phyloP scores from a whole-genome alignment of 75 land plant species.

The Pinus taeda region DNA sequence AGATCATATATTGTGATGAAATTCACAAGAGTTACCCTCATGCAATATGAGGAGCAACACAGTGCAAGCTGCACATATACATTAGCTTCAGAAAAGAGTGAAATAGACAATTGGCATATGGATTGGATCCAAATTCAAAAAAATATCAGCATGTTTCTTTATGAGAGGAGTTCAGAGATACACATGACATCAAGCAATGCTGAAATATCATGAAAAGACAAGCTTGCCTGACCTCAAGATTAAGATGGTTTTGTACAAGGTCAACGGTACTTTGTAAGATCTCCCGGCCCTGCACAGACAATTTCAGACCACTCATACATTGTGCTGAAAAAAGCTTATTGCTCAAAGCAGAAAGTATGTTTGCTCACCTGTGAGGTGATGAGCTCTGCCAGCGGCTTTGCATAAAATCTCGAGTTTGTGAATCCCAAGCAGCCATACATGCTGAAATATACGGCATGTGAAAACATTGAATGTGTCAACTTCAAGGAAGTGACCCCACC shows the following conservation, averaged over 20 bases:
- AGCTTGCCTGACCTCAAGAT: constrained; percentile 67
- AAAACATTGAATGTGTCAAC: background rate
- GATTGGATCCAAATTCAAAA: background rate
- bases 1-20: too few species aligned
- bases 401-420: constrained; percentile 94
- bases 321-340: background rate
- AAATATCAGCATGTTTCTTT: background rate
- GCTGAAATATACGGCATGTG: constrained; percentile 32
- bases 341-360: background rate
- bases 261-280: constrained; percentile 96
- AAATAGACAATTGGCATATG: background rate
- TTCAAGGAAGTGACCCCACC: background rate
- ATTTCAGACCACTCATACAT: background rate
- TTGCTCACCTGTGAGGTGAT: constrained; percentile 82
- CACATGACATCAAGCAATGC: background rate
- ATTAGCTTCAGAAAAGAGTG: background rate
- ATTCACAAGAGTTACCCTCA: too few species aligned
- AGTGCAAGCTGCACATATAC: background rate
- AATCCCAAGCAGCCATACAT: constrained; percentile 99
- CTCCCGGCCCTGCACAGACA: constrained; percentile 76
- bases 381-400: constrained; percentile 97
- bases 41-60: background rate
- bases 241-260: constrained; percentile 85
- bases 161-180: background rate
- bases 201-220: background rate